Evolutionary conservation across 805 yeast species (phyloP).

Genomic region (Clavispora santaluciae): DNA sequence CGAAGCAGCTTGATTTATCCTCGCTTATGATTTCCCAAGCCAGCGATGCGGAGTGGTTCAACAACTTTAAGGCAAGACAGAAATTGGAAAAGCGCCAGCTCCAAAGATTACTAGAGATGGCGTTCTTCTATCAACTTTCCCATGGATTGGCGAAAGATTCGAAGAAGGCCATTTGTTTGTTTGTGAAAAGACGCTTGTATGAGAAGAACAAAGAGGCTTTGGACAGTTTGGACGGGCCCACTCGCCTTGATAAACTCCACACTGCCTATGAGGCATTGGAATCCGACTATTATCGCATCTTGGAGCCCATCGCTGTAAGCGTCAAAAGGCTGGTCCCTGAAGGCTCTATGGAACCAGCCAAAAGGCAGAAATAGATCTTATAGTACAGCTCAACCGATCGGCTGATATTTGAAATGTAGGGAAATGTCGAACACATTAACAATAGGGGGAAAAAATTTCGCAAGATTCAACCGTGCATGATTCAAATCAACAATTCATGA

Average conservation of each 20-base stretch:
- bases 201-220: conserved; percentile 79
- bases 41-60: conserved; percentile 33
- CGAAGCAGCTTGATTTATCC: conserved; percentile 6
- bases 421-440: too few species aligned
- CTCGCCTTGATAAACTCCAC: conserved; percentile 66
- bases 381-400: not conserved
- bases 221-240: conserved; percentile 55
- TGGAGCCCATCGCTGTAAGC: conserved; percentile 25
- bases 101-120: conserved; percentile 73
- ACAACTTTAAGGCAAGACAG: conserved; percentile 29
- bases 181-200: conserved; percentile 71
- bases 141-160: conserved; percentile 18
- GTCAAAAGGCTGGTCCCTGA: conserved; percentile 1
- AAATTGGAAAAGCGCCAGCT: conserved; percentile 79
- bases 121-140: conserved; percentile 41
- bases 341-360: not conserved
- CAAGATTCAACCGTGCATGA: not conserved
- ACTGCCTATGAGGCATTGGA: conserved; percentile 66
- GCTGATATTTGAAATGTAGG: not conserved
- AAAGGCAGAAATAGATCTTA: not conserved
- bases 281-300: conserved; percentile 64
- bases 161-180: conserved; percentile 44
- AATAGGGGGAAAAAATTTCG: too few species aligned
- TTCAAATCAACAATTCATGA: not conserved
- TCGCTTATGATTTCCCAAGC: conserved; percentile 5